A percentile compares a stretch with the other conserved stretches of the same genome.
Evolutionary conservation across 73 alveolate species (phyloP).

Genomic region (Effrenium voratum): DNA sequence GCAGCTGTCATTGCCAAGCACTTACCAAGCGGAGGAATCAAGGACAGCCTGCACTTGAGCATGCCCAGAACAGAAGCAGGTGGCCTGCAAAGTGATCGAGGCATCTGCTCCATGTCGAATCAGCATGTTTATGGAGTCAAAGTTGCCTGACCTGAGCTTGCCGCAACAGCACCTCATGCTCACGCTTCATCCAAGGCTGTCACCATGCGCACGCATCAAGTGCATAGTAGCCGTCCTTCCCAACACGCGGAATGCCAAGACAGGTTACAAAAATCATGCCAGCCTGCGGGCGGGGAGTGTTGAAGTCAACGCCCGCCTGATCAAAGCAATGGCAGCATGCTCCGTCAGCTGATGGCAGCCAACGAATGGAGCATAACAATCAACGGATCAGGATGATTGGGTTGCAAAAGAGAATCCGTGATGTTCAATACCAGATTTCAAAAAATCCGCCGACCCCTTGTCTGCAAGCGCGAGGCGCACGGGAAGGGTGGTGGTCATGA

Average conservation of each 20-base stretch:
- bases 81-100: slow-evolving; percentile 52
- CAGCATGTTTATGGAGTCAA: slow-evolving; percentile 69
- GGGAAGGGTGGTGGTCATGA: too few relatives aligned
- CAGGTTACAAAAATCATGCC: not conserved
- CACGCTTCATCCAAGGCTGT: not conserved
- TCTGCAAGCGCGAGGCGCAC: too few relatives aligned
- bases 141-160: slow-evolving; percentile 55
- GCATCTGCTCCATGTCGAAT: slow-evolving; percentile 81
- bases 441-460: too few relatives aligned
- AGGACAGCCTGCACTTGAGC: too few relatives aligned
- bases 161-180: not conserved
- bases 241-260: not conserved
- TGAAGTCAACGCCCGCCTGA: slow-evolving; percentile 78
- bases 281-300: slow-evolving; percentile 89
- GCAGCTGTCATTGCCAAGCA: too few relatives aligned
- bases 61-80: too few relatives aligned
- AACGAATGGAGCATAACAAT: not conserved
- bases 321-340: too few relatives aligned
- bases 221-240: slow-evolving; percentile 79
- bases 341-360: not conserved
- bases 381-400: too few relatives aligned
- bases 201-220: slow-evolving; percentile 84
- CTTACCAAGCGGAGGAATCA: too few relatives aligned
- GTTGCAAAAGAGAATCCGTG: too few relatives aligned
- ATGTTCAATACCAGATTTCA: too few relatives aligned